A percentile compares a stretch with the other conserved stretches of the same genome.
Conservation (phyloP, 345 rosid genomes). For the Atalantia buxifolia region DNA sequence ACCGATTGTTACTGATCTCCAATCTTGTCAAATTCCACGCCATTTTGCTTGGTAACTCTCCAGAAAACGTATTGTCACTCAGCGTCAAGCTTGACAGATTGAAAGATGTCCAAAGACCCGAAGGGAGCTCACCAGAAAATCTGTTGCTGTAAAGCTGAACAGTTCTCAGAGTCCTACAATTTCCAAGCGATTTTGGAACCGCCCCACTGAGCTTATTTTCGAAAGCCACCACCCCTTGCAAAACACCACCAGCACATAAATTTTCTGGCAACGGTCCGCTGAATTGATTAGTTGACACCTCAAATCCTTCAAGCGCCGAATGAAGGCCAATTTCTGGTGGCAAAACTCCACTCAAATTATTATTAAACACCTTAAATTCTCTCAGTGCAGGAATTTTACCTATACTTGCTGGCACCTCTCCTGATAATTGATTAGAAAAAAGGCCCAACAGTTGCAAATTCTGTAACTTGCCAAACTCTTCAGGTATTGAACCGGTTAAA, state of each 20-base stretch:
- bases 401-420: conserved; percentile 51
- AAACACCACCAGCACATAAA: conserved; percentile 59
- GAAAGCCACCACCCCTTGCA: conserved; percentile 59
- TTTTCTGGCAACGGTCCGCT: conserved; percentile 63
- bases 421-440: conserved; percentile 48
- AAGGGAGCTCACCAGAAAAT: conserved; percentile 79
- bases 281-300: conserved; percentile 59
- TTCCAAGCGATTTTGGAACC: conserved; percentile 64
- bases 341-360: conserved; percentile 60
- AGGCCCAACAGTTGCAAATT: conserved; percentile 37
- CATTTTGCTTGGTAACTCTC: conserved; percentile 50
- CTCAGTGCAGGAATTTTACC: conserved; percentile 47
- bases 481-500: conserved; percentile 67
- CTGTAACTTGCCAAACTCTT: conserved; percentile 53
- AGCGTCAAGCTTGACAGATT: conserved; percentile 49
- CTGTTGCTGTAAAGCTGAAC: conserved; percentile 65
- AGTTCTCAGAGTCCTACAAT: conserved; percentile 46
- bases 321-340: conserved; percentile 67
- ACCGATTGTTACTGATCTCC: conserved; percentile 63
- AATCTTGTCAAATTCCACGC: conserved; percentile 69
- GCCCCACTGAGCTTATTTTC: conserved; percentile 62
- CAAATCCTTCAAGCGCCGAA: conserved; percentile 59
- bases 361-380: conserved; percentile 40
- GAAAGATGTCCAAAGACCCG: conserved; percentile 55
- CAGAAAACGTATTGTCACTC: conserved; percentile 66